Percentiles rank a stretch among this genome's conserved stretches.
Conservation (phyloP, 2,329 filamentous ascomycete species). For the Alternaria triticina region DNA sequence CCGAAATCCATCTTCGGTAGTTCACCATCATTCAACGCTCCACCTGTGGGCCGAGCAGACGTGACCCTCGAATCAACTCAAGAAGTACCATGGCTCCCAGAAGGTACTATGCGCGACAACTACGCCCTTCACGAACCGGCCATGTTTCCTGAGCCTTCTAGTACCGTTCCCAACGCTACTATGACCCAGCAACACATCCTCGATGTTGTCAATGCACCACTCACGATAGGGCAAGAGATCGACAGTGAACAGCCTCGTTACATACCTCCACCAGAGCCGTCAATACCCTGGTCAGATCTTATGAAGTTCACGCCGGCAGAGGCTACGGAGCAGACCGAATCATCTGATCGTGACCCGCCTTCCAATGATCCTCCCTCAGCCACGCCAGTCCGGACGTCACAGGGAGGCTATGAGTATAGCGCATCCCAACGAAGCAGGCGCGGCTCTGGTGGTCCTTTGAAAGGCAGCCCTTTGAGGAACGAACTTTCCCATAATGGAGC, state of each 20-base stretch:
- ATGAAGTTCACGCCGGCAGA: slow-evolving; percentile 30
- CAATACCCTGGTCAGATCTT: slow-evolving; percentile 47
- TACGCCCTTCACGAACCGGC: slow-evolving; percentile 50
- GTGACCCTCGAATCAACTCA: background rate
- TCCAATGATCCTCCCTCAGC: background rate
- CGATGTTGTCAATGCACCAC: slow-evolving; percentile 39
- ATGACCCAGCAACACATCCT: slow-evolving; percentile 51
- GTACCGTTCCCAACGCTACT: slow-evolving; percentile 52
- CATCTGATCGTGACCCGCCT: slow-evolving; percentile 8
- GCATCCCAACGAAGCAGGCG: slow-evolving; percentile 13
- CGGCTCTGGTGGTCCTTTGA: slow-evolving; percentile 7
- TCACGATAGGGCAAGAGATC: slow-evolving; percentile 29
- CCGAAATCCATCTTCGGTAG: slow-evolving; percentile 9
- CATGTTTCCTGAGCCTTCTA: slow-evolving; percentile 52
- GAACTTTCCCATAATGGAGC: background rate
- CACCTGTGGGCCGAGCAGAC: background rate
- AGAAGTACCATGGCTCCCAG: slow-evolving; percentile 27
- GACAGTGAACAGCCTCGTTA: slow-evolving; percentile 18
- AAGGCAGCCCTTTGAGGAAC: slow-evolving; percentile 8
- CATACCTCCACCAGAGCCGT: slow-evolving; percentile 34
- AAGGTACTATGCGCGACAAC: slow-evolving; percentile 43
- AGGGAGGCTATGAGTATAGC: background rate
- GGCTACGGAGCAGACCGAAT: slow-evolving; percentile 15
- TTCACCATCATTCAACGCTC: slow-evolving; percentile 1
- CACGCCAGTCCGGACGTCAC: background rate